Percentiles rank a stretch among this genome's conserved stretches.
These are phyloP conservation scores for Neurospora sp. DNA, from an alignment of 495 filamentous ascomycete genomes.

Conservation along the genomic window DNA sequence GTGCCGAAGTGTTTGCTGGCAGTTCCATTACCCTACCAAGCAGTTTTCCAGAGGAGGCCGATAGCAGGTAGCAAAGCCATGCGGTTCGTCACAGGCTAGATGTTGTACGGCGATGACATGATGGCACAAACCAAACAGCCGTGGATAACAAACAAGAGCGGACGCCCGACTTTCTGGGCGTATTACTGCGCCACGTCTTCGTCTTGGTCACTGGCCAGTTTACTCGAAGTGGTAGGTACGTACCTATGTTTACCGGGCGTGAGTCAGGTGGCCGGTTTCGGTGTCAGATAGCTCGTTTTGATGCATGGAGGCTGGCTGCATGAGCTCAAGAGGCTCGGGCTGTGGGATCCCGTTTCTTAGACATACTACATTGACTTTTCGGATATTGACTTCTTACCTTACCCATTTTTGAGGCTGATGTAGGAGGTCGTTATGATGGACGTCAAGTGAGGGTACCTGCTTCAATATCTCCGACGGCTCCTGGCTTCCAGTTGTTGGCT, in stretches of 20 bases:
- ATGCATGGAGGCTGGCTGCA: not conserved
- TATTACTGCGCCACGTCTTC: not conserved
- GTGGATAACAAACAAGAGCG: not conserved
- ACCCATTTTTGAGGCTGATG: not conserved
- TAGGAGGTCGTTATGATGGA: no score
- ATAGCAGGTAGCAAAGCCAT: not conserved
- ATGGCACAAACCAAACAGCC: not conserved
- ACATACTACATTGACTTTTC: not conserved
- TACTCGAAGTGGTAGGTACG: no score
- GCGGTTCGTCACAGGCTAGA: not conserved
- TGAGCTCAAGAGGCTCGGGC: not conserved
- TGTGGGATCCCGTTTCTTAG: not conserved
- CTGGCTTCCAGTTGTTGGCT: no score
- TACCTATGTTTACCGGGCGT: not conserved
- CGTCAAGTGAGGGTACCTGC: no score
- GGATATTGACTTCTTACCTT: not conserved
- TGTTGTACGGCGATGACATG: not conserved
- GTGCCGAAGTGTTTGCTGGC: not conserved
- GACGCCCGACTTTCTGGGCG: not conserved
- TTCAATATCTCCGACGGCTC: no score
- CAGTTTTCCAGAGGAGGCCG: not conserved
- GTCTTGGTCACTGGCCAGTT: not conserved
- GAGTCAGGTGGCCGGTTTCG: not conserved
- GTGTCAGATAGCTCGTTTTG: not conserved
- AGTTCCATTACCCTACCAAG: not conserved